Evolutionary conservation across 1,284 basidiomycete species (phyloP).

Genomic region (Athelia psychrophila): DNA sequence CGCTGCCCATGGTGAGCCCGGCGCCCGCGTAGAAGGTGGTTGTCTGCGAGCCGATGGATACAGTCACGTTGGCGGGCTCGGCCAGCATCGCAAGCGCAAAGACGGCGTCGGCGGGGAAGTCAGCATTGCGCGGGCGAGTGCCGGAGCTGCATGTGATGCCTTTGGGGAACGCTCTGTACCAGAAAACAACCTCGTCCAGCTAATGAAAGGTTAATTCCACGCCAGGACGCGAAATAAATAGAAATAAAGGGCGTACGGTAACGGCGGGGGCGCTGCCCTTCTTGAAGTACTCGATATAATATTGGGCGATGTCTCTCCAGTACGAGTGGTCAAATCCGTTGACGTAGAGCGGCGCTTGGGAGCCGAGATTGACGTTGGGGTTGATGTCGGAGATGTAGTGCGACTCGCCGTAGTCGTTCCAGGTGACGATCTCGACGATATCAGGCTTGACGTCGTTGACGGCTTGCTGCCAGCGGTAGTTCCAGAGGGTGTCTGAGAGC

Average conservation of each 20-base stretch:
- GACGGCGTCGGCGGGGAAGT: conserved; percentile 26
- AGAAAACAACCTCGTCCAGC: conserved; percentile 30
- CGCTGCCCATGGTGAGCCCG: conserved; percentile 27
- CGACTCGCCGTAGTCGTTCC: conserved; percentile 24
- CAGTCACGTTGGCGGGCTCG: conserved; percentile 22
- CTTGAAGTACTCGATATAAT: conserved; percentile 31
- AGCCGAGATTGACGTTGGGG: conserved; percentile 25
- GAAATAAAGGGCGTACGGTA: conserved; percentile 14
- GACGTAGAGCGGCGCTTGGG: conserved; percentile 24
- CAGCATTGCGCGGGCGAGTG: conserved; percentile 26
- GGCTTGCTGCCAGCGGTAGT: conserved; percentile 30
- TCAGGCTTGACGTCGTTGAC: conserved; percentile 30
- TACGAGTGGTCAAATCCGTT: conserved; percentile 23
- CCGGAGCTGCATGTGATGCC: conserved; percentile 22
- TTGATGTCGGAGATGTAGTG: conserved; percentile 29
- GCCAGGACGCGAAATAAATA: background rate
- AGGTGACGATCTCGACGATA: conserved; percentile 37
- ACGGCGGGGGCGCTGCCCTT: conserved; percentile 23
- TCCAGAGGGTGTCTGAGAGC: conserved; percentile 30
- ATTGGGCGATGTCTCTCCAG: conserved; percentile 29
- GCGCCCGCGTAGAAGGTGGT: conserved; percentile 24
- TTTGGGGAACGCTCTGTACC: conserved; percentile 31
- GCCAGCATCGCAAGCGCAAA: conserved; percentile 30
- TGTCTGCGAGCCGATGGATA: conserved; percentile 27
- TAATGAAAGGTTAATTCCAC: conserved; percentile 5